phyloP scores from a whole-genome alignment of 345 rosid genomes.

The Schrenkiella parvula region DNA sequence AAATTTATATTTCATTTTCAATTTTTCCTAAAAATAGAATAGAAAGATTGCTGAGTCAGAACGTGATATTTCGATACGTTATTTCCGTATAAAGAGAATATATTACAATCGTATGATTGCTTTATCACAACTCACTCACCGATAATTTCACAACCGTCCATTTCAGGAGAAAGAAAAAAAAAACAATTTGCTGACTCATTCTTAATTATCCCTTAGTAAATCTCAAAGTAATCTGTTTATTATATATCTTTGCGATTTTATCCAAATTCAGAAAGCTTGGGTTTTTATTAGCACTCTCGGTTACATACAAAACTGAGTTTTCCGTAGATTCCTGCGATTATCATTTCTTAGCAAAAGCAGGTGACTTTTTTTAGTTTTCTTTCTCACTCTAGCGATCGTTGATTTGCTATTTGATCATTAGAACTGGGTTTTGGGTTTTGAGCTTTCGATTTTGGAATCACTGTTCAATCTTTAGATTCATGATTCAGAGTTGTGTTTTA shows the following conservation, averaged over 20 bases:
- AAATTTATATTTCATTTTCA: too few species aligned
- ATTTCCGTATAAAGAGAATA: slow-evolving; percentile 10
- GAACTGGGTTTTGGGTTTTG: not conserved
- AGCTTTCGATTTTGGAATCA: not conserved
- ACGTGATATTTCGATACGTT: not conserved
- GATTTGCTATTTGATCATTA: not conserved
- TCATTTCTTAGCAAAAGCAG: not conserved
- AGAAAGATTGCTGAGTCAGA: slow-evolving; percentile 21
- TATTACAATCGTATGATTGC: not conserved
- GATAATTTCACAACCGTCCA: slow-evolving; percentile 21
- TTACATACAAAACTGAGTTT: not conserved
- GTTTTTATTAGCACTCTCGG: not conserved
- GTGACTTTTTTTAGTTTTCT: not conserved
- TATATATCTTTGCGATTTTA: not conserved
- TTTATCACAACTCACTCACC: not conserved
- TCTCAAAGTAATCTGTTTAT: not conserved
- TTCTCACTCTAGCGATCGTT: not conserved
- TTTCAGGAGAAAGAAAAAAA: not conserved
- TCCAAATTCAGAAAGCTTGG: not conserved
- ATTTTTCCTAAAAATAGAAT: not conserved
- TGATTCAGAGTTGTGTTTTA: not conserved
- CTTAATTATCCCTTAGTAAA: not conserved
- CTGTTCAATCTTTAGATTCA: not conserved
- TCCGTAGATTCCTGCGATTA: not conserved
- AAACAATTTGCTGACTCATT: slow-evolving; percentile 4